Conservation (phyloP, 305 asterid species). For the Ajuga reptans region DNA sequence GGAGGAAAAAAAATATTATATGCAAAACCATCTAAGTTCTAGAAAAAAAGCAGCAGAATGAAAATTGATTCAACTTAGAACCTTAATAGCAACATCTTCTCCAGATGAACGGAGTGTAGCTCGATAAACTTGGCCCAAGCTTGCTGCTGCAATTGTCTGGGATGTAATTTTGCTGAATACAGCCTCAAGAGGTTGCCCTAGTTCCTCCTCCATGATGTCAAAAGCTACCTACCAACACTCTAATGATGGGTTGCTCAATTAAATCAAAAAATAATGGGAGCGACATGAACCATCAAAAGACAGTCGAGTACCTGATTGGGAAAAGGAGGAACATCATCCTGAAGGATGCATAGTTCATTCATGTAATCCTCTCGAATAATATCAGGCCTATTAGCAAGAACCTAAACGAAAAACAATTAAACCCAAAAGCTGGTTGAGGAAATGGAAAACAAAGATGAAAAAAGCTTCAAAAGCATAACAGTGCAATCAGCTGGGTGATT, state of each 20-base stretch:
- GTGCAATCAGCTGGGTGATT: background rate
- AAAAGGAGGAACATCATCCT: conserved; percentile 97
- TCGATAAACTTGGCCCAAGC: conserved; percentile 98
- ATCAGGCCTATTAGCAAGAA: conserved; percentile 97
- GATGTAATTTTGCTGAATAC: conserved; percentile 91
- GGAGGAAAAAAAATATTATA: background rate
- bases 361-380: conserved; percentile 95
- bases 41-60: conserved; percentile 9
- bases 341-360: conserved; percentile 98
- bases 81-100: conserved; percentile 98
- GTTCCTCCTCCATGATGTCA: conserved; percentile 90
- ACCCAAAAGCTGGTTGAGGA: conserved; percentile 7
- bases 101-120: conserved; percentile 87
- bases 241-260: conserved; percentile 39
- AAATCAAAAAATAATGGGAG: conserved; percentile 21
- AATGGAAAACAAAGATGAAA: background rate
- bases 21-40: conserved; percentile 6
- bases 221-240: conserved; percentile 88
- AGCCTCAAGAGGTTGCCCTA: conserved; percentile 96
- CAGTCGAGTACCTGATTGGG: conserved; percentile 71
- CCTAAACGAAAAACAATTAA: conserved; percentile 27
- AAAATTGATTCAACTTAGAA: conserved; percentile 22
- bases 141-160: conserved; percentile 93
- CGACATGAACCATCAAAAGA: conserved; percentile 24
- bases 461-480: background rate